Evolutionary conservation across 192 early-diverging fungal species (phyloP).

Genomic region (Dissophora ornata): DNA sequence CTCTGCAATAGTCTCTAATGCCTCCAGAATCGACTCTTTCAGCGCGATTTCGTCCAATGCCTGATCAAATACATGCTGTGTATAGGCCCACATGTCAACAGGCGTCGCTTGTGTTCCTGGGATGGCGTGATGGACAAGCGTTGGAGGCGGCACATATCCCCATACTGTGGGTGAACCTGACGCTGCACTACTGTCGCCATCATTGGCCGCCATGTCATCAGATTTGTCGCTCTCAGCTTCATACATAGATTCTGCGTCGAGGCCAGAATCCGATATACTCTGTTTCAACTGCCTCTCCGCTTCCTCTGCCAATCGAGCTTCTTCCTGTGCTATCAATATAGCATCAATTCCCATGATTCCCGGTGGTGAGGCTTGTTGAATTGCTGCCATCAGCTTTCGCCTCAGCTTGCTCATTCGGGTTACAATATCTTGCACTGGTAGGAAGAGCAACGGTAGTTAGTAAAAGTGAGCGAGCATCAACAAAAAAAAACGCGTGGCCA

Average conservation of each 20-base stretch:
- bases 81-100: slow-evolving; percentile 17
- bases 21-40: slow-evolving; percentile 42
- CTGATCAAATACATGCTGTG: slow-evolving; percentile 33
- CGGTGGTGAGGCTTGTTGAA: slow-evolving; percentile 32
- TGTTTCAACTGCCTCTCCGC: not conserved
- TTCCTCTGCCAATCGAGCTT: not conserved
- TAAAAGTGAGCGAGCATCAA: not conserved
- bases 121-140: slow-evolving; percentile 15
- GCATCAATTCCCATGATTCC: slow-evolving; percentile 25
- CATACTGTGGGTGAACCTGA: not conserved
- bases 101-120: slow-evolving; percentile 36
- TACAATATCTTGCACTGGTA: slow-evolving; percentile 33
- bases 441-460: not conserved
- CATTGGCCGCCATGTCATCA: too few relatives aligned
- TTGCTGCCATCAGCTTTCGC: slow-evolving; percentile 15
- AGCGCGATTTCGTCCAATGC: slow-evolving; percentile 36
- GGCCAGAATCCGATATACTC: too few relatives aligned
- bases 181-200: too few relatives aligned
- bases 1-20: slow-evolving; percentile 23
- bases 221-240: too few relatives aligned
- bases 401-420: slow-evolving; percentile 22
- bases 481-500: not conserved
- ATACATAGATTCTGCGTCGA: too few relatives aligned
- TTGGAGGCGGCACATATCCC: slow-evolving; percentile 24
- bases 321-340: slow-evolving; percentile 27